phyloP scores from a whole-genome alignment of 2,329 filamentous ascomycete species.

The Ophiostoma angusticollis region DNA sequence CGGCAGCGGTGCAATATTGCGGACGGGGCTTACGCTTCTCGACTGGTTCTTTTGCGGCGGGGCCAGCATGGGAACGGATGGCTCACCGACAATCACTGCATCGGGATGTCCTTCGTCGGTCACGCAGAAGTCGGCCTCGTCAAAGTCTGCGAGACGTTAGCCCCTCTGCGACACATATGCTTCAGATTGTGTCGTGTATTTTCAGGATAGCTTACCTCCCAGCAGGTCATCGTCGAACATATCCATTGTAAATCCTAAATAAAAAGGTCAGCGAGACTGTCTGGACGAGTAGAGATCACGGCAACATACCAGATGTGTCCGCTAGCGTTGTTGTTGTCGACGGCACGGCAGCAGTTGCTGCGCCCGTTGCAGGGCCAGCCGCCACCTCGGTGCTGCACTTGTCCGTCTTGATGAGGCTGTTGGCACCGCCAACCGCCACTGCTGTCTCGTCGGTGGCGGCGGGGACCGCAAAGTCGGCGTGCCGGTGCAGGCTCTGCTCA shows the following conservation, averaged over 20 bases:
- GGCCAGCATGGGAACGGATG: slow-evolving; percentile 10
- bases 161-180: no score
- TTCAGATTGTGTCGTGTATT: neutral
- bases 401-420: slow-evolving; percentile 5
- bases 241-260: slow-evolving; percentile 1
- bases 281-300: slow-evolving; percentile 17
- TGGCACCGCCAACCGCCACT: slow-evolving; percentile 15
- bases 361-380: neutral
- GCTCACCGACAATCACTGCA: slow-evolving; percentile 50
- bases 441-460: slow-evolving; percentile 42
- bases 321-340: slow-evolving; percentile 1
- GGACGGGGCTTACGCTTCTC: slow-evolving; percentile 12
- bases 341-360: neutral
- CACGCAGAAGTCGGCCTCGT: slow-evolving; percentile 64
- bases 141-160: slow-evolving; percentile 59
- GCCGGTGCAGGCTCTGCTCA: slow-evolving; percentile 66
- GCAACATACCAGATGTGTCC: slow-evolving; percentile 11
- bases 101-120: slow-evolving; percentile 60
- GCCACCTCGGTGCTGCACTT: neutral
- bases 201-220: slow-evolving; percentile 26
- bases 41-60: slow-evolving; percentile 14
- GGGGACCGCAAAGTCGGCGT: slow-evolving; percentile 61
- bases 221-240: slow-evolving; percentile 31
- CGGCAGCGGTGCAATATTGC: slow-evolving; percentile 14
- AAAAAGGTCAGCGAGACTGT: neutral